Evolutionary conservation across 1,284 basidiomycete species (phyloP).

Genomic region (Sphagnurus paluster): DNA sequence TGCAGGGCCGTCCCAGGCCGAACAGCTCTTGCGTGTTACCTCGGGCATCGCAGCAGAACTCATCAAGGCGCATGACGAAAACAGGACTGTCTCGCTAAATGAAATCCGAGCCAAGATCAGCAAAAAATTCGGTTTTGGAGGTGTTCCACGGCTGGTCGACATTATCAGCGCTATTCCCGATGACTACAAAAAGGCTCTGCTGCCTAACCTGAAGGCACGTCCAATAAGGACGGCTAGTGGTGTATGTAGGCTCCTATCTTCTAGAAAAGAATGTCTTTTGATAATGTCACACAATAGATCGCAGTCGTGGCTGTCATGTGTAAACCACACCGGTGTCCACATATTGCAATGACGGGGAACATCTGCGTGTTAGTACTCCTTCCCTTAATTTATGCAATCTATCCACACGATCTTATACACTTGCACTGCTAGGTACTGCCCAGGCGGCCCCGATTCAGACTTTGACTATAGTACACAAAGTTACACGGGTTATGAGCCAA

Average conservation of each 20-base stretch:
- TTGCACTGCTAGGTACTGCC: slow-evolving; percentile 99
- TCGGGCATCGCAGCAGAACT: slow-evolving; percentile 95
- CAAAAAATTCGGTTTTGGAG: slow-evolving; percentile 86
- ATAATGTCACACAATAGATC: slow-evolving; percentile 52
- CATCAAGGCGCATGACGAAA: slow-evolving; percentile 85
- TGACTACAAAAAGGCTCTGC: slow-evolving; percentile 89
- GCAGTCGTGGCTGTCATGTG: slow-evolving; percentile 99
- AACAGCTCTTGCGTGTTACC: slow-evolving; percentile 87
- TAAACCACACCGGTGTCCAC: slow-evolving; percentile 98
- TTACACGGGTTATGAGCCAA: slow-evolving; percentile 97
- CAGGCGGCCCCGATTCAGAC: slow-evolving; percentile 98
- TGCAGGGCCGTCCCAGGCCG: slow-evolving; percentile 82
- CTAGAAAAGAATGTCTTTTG: neutral
- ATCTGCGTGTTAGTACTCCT: slow-evolving; percentile 96
- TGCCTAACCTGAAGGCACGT: slow-evolving; percentile 91
- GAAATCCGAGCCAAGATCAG: slow-evolving; percentile 85
- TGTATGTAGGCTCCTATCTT: slow-evolving; percentile 44
- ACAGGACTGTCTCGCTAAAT: slow-evolving; percentile 82
- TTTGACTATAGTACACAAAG: slow-evolving; percentile 99
- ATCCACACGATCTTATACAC: no score
- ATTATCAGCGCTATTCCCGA: slow-evolving; percentile 99
- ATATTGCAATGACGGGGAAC: slow-evolving; percentile 99
- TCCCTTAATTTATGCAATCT: no score
- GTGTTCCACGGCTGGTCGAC: slow-evolving; percentile 92
- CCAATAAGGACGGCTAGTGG: slow-evolving; percentile 98